These are phyloP conservation scores for Phytophthora podocarpi DNA, from an alignment of 352 stramenopile genomes.

Conservation along the genomic window DNA sequence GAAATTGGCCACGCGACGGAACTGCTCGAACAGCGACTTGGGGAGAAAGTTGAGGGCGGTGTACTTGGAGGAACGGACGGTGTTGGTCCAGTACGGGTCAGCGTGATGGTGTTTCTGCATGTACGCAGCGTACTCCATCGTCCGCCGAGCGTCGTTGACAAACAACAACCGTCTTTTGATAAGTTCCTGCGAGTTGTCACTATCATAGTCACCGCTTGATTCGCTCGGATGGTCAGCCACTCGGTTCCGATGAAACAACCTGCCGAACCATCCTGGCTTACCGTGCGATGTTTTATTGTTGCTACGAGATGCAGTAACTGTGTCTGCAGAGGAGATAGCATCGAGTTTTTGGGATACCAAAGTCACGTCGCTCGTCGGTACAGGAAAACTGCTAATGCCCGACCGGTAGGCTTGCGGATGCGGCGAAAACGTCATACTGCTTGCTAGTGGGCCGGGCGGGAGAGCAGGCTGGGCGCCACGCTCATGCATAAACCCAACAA, in stretches of 20 bases:
- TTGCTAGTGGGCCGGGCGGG: slow-evolving; percentile 19
- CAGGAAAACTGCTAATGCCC: slow-evolving; percentile 13
- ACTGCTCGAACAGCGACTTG: slow-evolving; percentile 95
- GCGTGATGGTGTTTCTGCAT: slow-evolving; percentile 50
- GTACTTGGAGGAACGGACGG: slow-evolving; percentile 93
- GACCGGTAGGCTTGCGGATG: slow-evolving; percentile 18
- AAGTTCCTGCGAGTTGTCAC: slow-evolving; percentile 10
- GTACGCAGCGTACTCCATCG: slow-evolving; percentile 61
- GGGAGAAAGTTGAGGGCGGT: slow-evolving; percentile 95
- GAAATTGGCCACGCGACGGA: slow-evolving; percentile 95
- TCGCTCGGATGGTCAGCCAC: slow-evolving; percentile 4
- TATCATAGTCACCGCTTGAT: background rate
- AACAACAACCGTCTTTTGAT: slow-evolving; percentile 72
- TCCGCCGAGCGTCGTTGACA: slow-evolving; percentile 67
- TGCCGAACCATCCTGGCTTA: background rate
- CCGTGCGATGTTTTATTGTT: background rate
- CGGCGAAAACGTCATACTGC: slow-evolving; percentile 27
- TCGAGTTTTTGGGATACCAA: slow-evolving; percentile 24
- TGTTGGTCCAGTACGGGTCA: slow-evolving; percentile 56
- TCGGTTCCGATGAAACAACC: slow-evolving; percentile 21
- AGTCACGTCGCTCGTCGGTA: slow-evolving; percentile 1
- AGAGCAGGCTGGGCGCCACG: slow-evolving; percentile 15
- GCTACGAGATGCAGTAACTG: background rate
- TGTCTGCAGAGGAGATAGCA: slow-evolving; percentile 13
- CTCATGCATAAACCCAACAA: slow-evolving; percentile 38